Conservation (phyloP, 2,329 filamentous ascomycete genomes). For the Cyphellophora europaea region DNA sequence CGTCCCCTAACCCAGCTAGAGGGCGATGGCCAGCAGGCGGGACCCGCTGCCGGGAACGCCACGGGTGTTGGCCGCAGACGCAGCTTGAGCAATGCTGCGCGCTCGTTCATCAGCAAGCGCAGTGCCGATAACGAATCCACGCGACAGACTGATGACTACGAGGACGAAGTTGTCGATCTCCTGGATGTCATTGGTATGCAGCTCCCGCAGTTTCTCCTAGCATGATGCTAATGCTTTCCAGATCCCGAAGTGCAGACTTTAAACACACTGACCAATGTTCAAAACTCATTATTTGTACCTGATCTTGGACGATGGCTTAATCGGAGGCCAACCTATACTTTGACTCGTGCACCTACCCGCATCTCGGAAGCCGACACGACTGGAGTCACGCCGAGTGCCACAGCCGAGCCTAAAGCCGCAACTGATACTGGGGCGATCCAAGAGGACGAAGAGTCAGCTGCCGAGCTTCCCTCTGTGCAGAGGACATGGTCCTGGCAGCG, state of each 20-base stretch:
- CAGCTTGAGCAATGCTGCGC: conserved; percentile 15
- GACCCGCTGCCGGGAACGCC: neutral
- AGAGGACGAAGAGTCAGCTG: conserved; percentile 6
- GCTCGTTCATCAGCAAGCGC: conserved; percentile 14
- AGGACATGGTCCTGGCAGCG: conserved; percentile 15
- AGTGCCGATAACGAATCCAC: conserved; percentile 10
- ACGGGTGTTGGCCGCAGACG: conserved; percentile 9
- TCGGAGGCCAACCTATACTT: conserved; percentile 61
- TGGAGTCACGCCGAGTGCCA: conserved; percentile 39
- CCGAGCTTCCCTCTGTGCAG: conserved; percentile 6
- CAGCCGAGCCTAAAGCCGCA: conserved; percentile 23
- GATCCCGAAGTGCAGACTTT: conserved; percentile 77
- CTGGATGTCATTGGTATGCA: conserved; percentile 58
- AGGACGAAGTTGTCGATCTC: conserved; percentile 54
- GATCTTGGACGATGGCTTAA: conserved; percentile 70
- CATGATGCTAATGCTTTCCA: conserved; percentile 28
- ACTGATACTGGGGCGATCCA: no score
- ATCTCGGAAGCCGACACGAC: conserved; percentile 4
- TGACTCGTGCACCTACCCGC: conserved; percentile 4
- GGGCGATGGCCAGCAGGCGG: conserved; percentile 2
- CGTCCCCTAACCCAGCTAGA: neutral
- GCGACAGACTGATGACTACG: conserved; percentile 40
- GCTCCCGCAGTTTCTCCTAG: conserved; percentile 1
- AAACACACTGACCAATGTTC: conserved; percentile 77
- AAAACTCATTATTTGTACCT: conserved; percentile 81